Percentiles rank a stretch among this genome's conserved stretches.
phyloP scores from a whole-genome alignment of 225 moss, liverwort and hornwort species.

The Marchantia polymorpha region DNA sequence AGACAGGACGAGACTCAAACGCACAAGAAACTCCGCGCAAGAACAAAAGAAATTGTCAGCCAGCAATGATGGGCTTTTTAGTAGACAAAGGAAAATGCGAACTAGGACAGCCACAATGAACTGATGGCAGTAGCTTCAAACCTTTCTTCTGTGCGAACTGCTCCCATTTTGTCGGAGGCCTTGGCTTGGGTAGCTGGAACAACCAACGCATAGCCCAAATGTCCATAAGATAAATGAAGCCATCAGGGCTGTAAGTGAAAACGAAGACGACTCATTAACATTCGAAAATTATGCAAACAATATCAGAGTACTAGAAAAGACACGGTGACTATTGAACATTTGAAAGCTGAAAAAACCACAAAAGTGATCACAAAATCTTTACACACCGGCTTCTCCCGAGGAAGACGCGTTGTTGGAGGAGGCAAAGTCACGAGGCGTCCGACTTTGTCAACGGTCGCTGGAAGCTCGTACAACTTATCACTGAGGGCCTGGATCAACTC shows the following conservation, averaged over 20 bases:
- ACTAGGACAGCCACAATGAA: neutral
- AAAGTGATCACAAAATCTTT: too few species aligned
- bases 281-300: too few species aligned
- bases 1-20: too few species aligned
- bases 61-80: neutral
- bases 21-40: too few species aligned
- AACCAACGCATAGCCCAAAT: neutral
- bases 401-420: slow-evolving; percentile 64
- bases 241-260: neutral
- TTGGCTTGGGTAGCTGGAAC: slow-evolving; percentile 72
- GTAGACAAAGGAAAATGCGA: neutral
- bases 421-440: slow-evolving; percentile 85
- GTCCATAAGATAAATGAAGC: too few species aligned
- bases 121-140: neutral
- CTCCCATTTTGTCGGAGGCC: slow-evolving; percentile 94
- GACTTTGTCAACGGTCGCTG: slow-evolving; percentile 72
- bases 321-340: too few species aligned
- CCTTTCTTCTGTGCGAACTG: slow-evolving; percentile 96
- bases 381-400: slow-evolving; percentile 86
- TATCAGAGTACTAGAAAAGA: too few species aligned
- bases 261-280: neutral
- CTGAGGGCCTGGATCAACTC: slow-evolving; percentile 77
- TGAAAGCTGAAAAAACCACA: too few species aligned
- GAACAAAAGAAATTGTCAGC: too few species aligned
- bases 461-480: slow-evolving; percentile 60